Evolutionary conservation across 2,329 filamentous ascomycete genomes (phyloP).

Genomic region (Fusarium temperatum): DNA sequence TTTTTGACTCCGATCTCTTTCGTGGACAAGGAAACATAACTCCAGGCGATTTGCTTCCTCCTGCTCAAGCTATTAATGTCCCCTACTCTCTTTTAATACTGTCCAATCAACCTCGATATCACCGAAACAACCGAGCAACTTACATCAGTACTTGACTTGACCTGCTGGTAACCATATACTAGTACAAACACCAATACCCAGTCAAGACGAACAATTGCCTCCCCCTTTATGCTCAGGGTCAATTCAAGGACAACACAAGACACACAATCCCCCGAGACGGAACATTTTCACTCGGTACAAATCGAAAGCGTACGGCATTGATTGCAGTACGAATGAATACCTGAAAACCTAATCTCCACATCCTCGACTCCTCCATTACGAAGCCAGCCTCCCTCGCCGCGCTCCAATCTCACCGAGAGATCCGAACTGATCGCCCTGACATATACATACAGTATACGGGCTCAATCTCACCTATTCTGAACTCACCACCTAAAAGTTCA

Average conservation of each 20-base stretch:
- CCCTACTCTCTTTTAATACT: constrained; percentile 39
- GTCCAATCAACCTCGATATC: not conserved
- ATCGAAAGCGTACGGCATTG: constrained; percentile 35
- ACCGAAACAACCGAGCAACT: constrained; percentile 1
- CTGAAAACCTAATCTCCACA: constrained; percentile 31
- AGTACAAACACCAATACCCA: constrained; percentile 8
- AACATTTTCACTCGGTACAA: constrained; percentile 6
- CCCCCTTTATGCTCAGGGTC: constrained; percentile 29
- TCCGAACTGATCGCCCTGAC: constrained; percentile 8
- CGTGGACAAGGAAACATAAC: constrained; percentile 41
- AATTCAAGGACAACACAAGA: constrained; percentile 18
- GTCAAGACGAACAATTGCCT: constrained; percentile 6
- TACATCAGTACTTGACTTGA: not conserved
- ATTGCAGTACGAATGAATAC: constrained; percentile 25
- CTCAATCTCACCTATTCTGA: not conserved
- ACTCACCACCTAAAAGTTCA: not conserved
- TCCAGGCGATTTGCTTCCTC: constrained; percentile 41
- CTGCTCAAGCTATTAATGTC: constrained; percentile 24
- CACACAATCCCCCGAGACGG: constrained; percentile 24
- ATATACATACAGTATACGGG: not conserved
- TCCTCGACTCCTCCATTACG: constrained; percentile 20
- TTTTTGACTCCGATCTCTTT: constrained; percentile 37
- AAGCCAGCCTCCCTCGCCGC: constrained; percentile 27
- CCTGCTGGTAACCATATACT: constrained; percentile 7
- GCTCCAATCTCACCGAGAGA: constrained; percentile 18